phyloP scores from a whole-genome alignment of 1,139 yeast genomes.

The Suhomyces bokatorum region DNA sequence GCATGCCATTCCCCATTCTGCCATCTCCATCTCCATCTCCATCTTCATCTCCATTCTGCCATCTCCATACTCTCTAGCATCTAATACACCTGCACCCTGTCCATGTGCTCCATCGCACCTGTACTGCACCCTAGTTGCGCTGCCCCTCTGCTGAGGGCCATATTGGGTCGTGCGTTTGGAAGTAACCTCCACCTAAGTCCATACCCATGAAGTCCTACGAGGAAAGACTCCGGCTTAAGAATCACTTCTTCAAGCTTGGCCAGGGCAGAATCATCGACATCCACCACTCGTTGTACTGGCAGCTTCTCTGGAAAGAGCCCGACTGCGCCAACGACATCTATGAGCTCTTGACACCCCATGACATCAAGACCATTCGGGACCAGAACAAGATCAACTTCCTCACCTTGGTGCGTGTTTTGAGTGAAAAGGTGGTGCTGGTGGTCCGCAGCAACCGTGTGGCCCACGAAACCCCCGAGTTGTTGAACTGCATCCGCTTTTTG shows the following conservation, averaged over 20 bases:
- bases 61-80: neutral
- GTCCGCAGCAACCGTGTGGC: constrained; percentile 3
- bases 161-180: neutral
- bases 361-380: constrained; percentile 60
- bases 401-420: constrained; percentile 48
- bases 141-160: neutral
- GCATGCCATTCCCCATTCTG: neutral
- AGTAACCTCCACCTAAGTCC: neutral
- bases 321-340: constrained; percentile 47
- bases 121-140: neutral
- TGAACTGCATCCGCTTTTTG: constrained; percentile 66
- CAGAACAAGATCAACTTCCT: constrained; percentile 57
- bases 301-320: constrained; percentile 34
- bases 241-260: constrained; percentile 63
- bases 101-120: neutral
- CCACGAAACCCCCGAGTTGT: constrained; percentile 19
- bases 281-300: constrained; percentile 55
- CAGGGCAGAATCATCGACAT: constrained; percentile 52
- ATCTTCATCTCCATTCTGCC: neutral
- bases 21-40: too few relatives aligned
- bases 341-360: constrained; percentile 49
- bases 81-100: neutral
- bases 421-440: constrained; percentile 30
- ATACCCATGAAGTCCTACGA: constrained; percentile 67
- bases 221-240: constrained; percentile 60